Conservation (phyloP, 495 filamentous ascomycete genomes). For the Talaromyces trachyspermus region DNA sequence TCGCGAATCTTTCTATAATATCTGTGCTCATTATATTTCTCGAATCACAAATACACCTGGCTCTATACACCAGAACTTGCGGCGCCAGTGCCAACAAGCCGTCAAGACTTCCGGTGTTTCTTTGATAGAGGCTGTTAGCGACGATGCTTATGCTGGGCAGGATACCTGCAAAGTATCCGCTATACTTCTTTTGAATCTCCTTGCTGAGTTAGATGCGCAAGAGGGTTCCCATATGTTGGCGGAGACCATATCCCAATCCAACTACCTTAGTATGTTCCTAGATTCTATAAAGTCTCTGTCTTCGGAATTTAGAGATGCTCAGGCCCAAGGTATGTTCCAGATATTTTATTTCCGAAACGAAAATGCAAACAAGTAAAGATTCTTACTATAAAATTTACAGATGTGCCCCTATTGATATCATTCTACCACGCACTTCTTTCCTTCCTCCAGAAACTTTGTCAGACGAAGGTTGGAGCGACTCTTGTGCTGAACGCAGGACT, state of each 20-base stretch:
- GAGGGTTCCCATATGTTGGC: constrained; percentile 63
- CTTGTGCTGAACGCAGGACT: constrained; percentile 80
- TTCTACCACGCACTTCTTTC: constrained; percentile 73
- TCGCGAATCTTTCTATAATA: constrained; percentile 77
- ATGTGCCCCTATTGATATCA: constrained; percentile 45
- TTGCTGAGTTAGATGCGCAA: constrained; percentile 57
- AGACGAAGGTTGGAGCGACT: constrained; percentile 70
- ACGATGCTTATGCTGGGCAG: constrained; percentile 85
- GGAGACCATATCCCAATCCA: constrained; percentile 71
- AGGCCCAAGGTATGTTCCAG: constrained; percentile 38
- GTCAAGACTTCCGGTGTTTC: constrained; percentile 70
- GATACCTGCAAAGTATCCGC: constrained; percentile 74
- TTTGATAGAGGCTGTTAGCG: constrained; percentile 78
- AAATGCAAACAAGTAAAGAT: no score
- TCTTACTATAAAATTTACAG: constrained; percentile 21
- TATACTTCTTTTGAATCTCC: constrained; percentile 64
- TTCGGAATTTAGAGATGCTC: constrained; percentile 49
- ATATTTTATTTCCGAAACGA: constrained; percentile 3
- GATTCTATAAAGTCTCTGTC: constrained; percentile 71
- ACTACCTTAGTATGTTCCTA: constrained; percentile 83
- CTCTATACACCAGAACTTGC: constrained; percentile 28
- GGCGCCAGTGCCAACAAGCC: constrained; percentile 61
- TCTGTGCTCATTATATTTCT: constrained; percentile 75
- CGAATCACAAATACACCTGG: constrained; percentile 50
- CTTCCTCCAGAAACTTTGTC: constrained; percentile 76